Evolutionary conservation across 2,329 filamentous ascomycete genomes (phyloP), one percentile per base, ranked within the genome.

Genomic region (Colletotrichum sp.): DNA sequence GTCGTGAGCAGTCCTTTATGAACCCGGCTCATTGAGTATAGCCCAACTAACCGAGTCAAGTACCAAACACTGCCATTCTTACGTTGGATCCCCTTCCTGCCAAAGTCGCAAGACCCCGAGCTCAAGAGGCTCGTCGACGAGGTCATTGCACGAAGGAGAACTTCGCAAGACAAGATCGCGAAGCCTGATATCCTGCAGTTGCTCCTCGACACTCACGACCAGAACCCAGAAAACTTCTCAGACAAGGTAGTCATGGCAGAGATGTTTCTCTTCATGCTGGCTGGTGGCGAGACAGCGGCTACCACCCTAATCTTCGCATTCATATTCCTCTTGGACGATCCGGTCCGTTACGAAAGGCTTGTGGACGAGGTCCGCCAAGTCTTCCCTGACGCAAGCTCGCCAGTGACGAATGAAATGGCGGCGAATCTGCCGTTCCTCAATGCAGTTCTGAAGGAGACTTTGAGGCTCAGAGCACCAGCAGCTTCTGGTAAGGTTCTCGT

Each of bases 371-470:
- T 60, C 24, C 66, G 66, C 16, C 21, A 59, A 21, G 16, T 34
- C 30, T 60, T 69, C 16, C 66, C 66, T 13, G 18, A n/a, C 21
- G 52, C 66, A n/a, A 9, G 28, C 28, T 60, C 66, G 13, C 65
- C 48, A 26, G 43, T 67, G 28, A 57, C 65, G 15, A 48, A 67
- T 9, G 65, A 67, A 21, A 9, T 21, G n/a, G 28, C 55, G 52
- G 26, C 16, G 24, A 34, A 86, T 55, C 83, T 92, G 26, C 84
- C 86, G 1, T 91, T 90, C 79, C 89, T 89, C 5, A 82, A 36
- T 4, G 84, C 84, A 9, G 82, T 86, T 7, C 81, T 86, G 70
- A 85, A 86, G 77, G 85, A 86, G 67, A 78, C 78, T 1, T 78
- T 86, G 8, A 78, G 84, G 0, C 72, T 85, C 21, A 80, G 83